These are phyloP conservation scores for Pythium sp. DNA, from an alignment of 352 stramenopile species.

Conservation along the genomic window DNA sequence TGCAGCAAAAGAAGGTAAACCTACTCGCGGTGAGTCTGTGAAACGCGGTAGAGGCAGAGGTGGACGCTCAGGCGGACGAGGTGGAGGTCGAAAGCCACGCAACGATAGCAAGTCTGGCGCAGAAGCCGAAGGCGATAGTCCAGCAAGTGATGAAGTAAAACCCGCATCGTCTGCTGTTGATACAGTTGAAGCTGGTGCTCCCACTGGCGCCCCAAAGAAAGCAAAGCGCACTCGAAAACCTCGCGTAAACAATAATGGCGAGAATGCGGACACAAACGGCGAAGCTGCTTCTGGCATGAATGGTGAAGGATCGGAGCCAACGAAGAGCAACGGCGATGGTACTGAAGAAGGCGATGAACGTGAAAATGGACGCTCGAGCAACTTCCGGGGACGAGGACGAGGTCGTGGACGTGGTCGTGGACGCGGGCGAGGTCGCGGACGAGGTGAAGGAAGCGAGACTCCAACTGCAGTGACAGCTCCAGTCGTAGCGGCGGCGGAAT, in stretches of 20 bases:
- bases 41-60: conserved; percentile 19
- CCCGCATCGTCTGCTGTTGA: conserved; percentile 1
- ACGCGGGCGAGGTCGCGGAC: conserved; percentile 29
- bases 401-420: conserved; percentile 28
- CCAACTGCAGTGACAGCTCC: neutral
- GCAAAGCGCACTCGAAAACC: conserved; percentile 9
- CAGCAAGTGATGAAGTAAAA: conserved; percentile 3
- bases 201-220: conserved; percentile 5
- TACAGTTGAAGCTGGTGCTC: neutral
- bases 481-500: conserved; percentile 13
- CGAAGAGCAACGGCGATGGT: neutral
- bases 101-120: conserved; percentile 13
- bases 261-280: neutral
- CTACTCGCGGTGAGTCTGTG: conserved; percentile 1
- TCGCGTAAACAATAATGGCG: conserved; percentile 2
- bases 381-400: conserved; percentile 33
- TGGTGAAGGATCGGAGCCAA: neutral
- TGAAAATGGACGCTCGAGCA: conserved; percentile 8
- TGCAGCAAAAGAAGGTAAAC: conserved; percentile 6
- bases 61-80: conserved; percentile 23
- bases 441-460: conserved; percentile 6
- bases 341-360: neutral
- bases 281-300: neutral
- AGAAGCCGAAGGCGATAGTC: conserved; percentile 7
- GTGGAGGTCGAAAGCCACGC: conserved; percentile 12